Percentiles rank a stretch among this genome's conserved stretches.
Evolutionary conservation across 768 basidiomycete species (phyloP).

Genomic region (Crucibulum laeve): DNA sequence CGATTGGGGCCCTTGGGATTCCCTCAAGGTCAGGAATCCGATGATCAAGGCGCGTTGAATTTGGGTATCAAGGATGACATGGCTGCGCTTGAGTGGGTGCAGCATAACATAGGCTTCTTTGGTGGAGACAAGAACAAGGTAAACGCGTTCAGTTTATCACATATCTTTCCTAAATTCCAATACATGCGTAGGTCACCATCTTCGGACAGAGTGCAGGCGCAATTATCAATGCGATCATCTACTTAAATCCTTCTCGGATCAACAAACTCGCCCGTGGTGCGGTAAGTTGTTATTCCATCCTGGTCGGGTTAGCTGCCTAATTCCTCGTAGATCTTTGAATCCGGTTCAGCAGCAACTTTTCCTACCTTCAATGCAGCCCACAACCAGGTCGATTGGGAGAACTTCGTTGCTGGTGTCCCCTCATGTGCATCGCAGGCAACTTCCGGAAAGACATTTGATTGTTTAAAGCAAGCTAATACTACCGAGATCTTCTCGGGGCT

Average conservation of each 20-base stretch:
- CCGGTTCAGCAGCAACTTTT: constrained; percentile 29
- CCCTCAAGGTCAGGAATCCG: constrained; percentile 22
- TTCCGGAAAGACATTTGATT: constrained; percentile 25
- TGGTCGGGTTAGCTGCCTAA: neutral
- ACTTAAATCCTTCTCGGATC: constrained; percentile 26
- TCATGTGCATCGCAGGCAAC: constrained; percentile 17
- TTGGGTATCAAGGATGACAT: constrained; percentile 36
- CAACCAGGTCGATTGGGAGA: constrained; percentile 22
- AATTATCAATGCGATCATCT: constrained; percentile 32
- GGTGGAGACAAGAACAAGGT: constrained; percentile 54
- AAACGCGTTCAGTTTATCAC: neutral
- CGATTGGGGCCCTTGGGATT: constrained; percentile 44
- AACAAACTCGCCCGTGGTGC: constrained; percentile 21
- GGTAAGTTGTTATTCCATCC: constrained; percentile 13
- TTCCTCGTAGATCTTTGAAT: constrained; percentile 35
- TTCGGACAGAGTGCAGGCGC: constrained; percentile 49
- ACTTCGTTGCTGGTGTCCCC: constrained; percentile 22
- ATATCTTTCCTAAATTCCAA: neutral
- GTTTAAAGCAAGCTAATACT: constrained; percentile 22
- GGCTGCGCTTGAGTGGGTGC: constrained; percentile 42
- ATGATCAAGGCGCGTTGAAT: constrained; percentile 19
- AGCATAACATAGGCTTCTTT: constrained; percentile 48
- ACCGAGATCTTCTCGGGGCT: constrained; percentile 23
- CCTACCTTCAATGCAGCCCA: constrained; percentile 22
- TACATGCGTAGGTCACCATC: constrained; percentile 30